phyloP scores from a whole-genome alignment of 1,139 yeast species.

The Sugiyamaella castrensis region DNA sequence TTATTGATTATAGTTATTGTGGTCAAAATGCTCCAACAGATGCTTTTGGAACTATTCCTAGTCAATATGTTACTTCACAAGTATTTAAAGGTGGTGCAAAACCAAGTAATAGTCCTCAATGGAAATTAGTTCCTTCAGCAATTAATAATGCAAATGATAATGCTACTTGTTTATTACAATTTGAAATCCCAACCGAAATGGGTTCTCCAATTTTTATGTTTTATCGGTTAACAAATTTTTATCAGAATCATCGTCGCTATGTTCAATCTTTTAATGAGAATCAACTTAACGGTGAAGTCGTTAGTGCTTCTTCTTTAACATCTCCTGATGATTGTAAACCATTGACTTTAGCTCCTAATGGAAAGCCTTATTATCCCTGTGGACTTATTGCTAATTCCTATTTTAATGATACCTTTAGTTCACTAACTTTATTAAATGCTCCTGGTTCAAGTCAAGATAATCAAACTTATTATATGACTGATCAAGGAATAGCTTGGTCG shows the following conservation, averaged over 20 bases:
- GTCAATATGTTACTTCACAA: slow-evolving; percentile 47
- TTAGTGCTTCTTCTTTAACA: slow-evolving; percentile 53
- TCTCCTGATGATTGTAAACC: slow-evolving; percentile 82
- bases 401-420: slow-evolving; percentile 78
- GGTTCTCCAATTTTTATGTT: slow-evolving; percentile 75
- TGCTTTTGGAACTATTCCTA: slow-evolving; percentile 60
- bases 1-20: slow-evolving; percentile 81
- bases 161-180: slow-evolving; percentile 61
- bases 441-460: slow-evolving; percentile 37
- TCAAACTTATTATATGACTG: slow-evolving; percentile 58
- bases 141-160: slow-evolving; percentile 32
- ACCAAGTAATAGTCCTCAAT: slow-evolving; percentile 48
- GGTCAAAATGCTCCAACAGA: slow-evolving; percentile 52
- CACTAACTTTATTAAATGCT: slow-evolving; percentile 49
- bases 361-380: slow-evolving; percentile 74
- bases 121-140: slow-evolving; percentile 56
- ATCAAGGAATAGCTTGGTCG: slow-evolving; percentile 80
- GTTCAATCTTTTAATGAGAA: slow-evolving; percentile 89
- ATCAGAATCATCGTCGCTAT: slow-evolving; percentile 91
- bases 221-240: slow-evolving; percentile 77
- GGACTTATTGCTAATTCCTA: slow-evolving; percentile 91
- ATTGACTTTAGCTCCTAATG: slow-evolving; percentile 52
- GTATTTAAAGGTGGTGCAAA: slow-evolving; percentile 45
- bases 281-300: slow-evolving; percentile 76
- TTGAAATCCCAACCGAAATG: slow-evolving; percentile 70